These are phyloP conservation scores for Penicillium angulare DNA, from an alignment of 495 filamentous ascomycete species.

Conservation along the genomic window DNA sequence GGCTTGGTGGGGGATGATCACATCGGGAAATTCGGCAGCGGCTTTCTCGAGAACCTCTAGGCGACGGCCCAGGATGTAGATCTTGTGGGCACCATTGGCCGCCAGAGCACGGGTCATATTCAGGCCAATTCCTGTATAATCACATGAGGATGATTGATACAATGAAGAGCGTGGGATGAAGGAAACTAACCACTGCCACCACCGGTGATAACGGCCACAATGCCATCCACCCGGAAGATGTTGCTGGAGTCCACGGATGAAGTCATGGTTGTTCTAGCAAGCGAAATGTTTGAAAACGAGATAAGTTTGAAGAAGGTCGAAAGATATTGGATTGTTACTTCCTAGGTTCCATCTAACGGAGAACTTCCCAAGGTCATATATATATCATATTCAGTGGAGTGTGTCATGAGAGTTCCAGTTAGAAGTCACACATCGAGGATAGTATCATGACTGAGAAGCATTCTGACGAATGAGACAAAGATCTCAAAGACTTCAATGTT, in stretches of 20 bases:
- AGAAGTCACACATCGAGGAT: neutral
- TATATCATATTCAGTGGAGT: neutral
- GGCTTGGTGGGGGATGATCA: slow-evolving; percentile 33
- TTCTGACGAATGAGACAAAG: neutral
- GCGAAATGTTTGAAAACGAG: neutral
- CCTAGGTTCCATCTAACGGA: neutral
- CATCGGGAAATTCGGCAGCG: slow-evolving; percentile 18
- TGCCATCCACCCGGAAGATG: slow-evolving; percentile 57
- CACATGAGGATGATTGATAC: neutral
- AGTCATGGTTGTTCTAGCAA: neutral
- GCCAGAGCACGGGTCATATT: slow-evolving; percentile 65
- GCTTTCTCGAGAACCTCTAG: slow-evolving; percentile 49
- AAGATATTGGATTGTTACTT: neutral
- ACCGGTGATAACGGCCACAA: slow-evolving; percentile 62
- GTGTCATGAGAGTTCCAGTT: neutral
- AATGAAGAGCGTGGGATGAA: neutral
- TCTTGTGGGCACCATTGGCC: slow-evolving; percentile 59
- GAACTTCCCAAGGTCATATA: neutral
- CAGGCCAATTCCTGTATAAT: slow-evolving; percentile 55
- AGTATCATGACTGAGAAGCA: neutral
- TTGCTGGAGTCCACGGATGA: slow-evolving; percentile 11
- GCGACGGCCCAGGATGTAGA: slow-evolving; percentile 69
- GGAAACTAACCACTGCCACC: slow-evolving; percentile 51
- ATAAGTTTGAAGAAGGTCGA: neutral
- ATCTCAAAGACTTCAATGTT: neutral